Evolutionary conservation across 768 basidiomycete genomes (phyloP).

Genomic region (Tricholoma hemisulphureum): DNA sequence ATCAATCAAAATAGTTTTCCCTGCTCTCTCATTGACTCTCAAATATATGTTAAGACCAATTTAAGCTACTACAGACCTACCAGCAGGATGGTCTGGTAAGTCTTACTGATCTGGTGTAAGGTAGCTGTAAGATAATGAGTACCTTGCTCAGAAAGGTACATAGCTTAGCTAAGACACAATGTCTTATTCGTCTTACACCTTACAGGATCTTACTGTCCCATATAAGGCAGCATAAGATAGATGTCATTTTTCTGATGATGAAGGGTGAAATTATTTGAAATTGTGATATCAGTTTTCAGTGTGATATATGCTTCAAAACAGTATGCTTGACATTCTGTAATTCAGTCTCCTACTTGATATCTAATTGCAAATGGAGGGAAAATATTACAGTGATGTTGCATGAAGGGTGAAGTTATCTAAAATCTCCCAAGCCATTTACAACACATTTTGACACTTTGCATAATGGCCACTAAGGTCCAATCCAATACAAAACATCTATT

Average conservation of each 20-base stretch:
- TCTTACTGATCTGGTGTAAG: conserved; percentile 1
- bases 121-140: neutral
- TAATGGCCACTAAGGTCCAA: too few relatives aligned
- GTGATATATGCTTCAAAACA: too few relatives aligned
- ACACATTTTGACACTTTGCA: too few relatives aligned
- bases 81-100: neutral
- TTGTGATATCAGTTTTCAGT: too few relatives aligned
- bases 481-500: too few relatives aligned
- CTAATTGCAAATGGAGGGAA: too few relatives aligned
- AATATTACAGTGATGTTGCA: too few relatives aligned
- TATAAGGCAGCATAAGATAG: neutral
- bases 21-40: neutral
- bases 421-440: too few relatives aligned
- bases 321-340: too few relatives aligned
- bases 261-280: too few relatives aligned
- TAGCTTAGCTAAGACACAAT: conserved; percentile 1
- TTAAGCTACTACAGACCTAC: neutral
- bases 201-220: neutral
- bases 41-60: neutral
- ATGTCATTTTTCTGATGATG: neutral
- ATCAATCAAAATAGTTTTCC: neutral
- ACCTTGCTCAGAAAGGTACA: conserved; percentile 5
- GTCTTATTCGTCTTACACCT: neutral
- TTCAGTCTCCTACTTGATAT: too few relatives aligned
- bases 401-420: too few relatives aligned